A percentile compares a stretch with the other conserved stretches of the same genome.
Conservation (phyloP, 805 yeast genomes). For the Candida michaelii region DNA sequence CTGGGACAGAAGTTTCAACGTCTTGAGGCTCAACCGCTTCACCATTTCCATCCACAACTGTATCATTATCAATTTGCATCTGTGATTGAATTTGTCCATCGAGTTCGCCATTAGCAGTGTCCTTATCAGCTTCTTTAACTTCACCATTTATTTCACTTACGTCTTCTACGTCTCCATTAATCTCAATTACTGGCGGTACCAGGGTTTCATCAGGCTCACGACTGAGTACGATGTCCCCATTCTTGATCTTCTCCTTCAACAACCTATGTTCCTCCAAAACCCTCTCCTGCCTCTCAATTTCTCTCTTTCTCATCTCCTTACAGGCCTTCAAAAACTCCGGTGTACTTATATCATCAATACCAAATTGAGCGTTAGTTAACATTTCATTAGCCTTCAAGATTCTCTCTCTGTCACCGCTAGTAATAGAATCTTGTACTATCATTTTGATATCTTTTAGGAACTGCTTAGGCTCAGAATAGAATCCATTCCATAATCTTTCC, state of each 20-base stretch:
- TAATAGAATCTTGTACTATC: conserved; percentile 76
- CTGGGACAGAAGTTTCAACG: conserved; percentile 1
- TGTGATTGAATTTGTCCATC: conserved; percentile 14
- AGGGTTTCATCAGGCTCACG: neutral
- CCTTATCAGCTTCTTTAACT: neutral
- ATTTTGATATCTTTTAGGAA: conserved; percentile 80
- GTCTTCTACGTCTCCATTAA: neutral
- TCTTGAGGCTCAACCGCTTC: neutral
- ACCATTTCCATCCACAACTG: conserved; percentile 2
- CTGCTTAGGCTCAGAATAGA: conserved; percentile 87
- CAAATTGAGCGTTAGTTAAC: conserved; percentile 95
- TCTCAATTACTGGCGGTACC: neutral
- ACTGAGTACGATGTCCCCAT: conserved; percentile 1
- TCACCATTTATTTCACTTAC: conserved; percentile 6
- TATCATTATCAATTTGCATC: conserved; percentile 8
- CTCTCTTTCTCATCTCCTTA: conserved; percentile 68
- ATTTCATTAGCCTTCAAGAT: conserved; percentile 83
- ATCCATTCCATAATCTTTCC: conserved; percentile 96
- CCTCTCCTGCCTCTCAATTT: conserved; percentile 50
- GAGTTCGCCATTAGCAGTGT: no score
- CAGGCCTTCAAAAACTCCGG: conserved; percentile 78
- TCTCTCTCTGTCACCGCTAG: conserved; percentile 80
- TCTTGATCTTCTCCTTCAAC: conserved; percentile 5
- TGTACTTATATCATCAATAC: conserved; percentile 80
- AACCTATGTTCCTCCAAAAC: conserved; percentile 36